phyloP scores from a whole-genome alignment of 2,329 filamentous ascomycete genomes.

The Diplodia corticola region DNA sequence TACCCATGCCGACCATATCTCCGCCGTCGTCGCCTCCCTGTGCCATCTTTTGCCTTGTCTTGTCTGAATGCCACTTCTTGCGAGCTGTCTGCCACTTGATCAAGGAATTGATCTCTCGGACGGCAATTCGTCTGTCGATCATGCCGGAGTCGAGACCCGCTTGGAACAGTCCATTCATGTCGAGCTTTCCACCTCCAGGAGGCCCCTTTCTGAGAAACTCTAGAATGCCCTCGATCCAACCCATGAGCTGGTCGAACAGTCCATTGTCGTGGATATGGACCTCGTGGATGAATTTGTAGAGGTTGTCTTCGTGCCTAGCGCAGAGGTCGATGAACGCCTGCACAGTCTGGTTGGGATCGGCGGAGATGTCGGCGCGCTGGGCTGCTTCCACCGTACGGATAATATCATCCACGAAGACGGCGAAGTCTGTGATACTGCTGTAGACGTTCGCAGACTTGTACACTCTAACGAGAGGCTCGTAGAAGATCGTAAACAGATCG shows the following conservation, averaged over 20 bases:
- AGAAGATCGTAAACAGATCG: conserved; percentile 97
- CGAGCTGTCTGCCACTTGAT: conserved; percentile 93
- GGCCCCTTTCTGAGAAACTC: conserved; percentile 90
- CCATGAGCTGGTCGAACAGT: conserved; percentile 93
- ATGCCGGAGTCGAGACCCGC: conserved; percentile 68
- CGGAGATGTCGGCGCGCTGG: conserved; percentile 76
- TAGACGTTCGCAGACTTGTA: conserved; percentile 99
- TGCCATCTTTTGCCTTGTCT: conserved; percentile 98
- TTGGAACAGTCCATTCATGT: conserved; percentile 91
- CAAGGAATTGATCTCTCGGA: conserved; percentile 78
- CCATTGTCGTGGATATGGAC: conserved; percentile 97
- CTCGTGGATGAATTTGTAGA: conserved; percentile 99
- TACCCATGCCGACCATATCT: conserved; percentile 45
- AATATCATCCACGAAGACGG: conserved; percentile 87
- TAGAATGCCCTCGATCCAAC: conserved; percentile 93
- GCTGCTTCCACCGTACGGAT: conserved; percentile 74
- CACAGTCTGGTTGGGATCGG: conserved; percentile 96
- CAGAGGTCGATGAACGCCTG: conserved; percentile 98
- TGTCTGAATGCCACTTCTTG: conserved; percentile 98
- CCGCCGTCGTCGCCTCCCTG: conserved; percentile 60
- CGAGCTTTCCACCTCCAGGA: conserved; percentile 72
- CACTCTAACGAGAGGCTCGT: conserved; percentile 92
- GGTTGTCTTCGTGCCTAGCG: conserved; percentile 89
- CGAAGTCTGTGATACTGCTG: conserved; percentile 95
- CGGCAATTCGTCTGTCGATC: conserved; percentile 71